Conservation (phyloP, 257 asterid species). For the Echium plantagineum region DNA sequence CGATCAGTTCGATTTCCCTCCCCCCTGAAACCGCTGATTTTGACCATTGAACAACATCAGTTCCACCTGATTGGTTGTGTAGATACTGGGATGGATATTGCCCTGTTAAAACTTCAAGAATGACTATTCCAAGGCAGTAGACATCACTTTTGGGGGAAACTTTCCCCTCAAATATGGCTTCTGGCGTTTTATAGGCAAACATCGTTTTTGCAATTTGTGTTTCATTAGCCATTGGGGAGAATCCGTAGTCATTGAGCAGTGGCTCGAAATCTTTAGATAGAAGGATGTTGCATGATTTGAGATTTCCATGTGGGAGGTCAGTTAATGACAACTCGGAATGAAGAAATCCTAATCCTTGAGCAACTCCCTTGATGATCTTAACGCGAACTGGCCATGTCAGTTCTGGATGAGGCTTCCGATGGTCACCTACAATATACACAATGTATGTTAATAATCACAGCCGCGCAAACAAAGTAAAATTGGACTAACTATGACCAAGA, state of each 20-base stretch:
- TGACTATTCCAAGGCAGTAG: conserved; percentile 62
- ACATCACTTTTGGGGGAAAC: conserved; percentile 75
- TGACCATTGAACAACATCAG: conserved; percentile 70
- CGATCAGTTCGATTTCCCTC: conserved; percentile 42
- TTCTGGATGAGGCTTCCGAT: conserved; percentile 43
- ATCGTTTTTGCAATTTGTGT: conserved; percentile 40
- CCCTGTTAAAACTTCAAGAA: conserved; percentile 66
- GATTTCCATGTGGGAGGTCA: conserved; percentile 81
- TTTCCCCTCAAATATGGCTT: conserved; percentile 40
- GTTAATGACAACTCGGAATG: conserved; percentile 47
- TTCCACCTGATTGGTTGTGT: conserved; percentile 69
- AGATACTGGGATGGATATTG: conserved; percentile 77
- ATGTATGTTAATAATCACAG: neutral
- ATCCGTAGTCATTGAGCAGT: conserved; percentile 65
- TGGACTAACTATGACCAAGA: neutral
- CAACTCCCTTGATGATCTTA: conserved; percentile 64
- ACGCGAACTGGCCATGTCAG: conserved; percentile 56
- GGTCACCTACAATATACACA: conserved; percentile 44
- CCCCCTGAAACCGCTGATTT: conserved; percentile 34
- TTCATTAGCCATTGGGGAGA: conserved; percentile 42
- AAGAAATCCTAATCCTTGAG: conserved; percentile 69
- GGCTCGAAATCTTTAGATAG: conserved; percentile 49
- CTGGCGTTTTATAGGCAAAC: conserved; percentile 55
- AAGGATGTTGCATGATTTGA: conserved; percentile 81
- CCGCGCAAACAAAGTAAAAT: neutral